Conservation (phyloP, 345 rosid genomes). For the Lumnitzera littorea region DNA sequence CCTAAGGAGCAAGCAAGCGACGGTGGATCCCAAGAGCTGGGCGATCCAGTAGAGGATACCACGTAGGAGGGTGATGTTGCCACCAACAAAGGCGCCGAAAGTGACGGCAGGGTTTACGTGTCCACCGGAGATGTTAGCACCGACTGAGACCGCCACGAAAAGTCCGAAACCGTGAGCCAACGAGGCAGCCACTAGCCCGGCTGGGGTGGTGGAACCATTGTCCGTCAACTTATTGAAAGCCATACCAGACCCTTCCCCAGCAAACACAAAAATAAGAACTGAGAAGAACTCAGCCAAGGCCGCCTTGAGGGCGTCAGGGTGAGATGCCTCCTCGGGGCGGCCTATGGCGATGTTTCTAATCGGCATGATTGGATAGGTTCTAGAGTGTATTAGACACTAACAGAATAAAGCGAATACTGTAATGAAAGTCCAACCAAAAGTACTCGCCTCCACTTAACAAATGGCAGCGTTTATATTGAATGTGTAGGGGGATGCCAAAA, state of each 20-base stretch:
- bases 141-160: constrained; percentile 71
- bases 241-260: constrained; percentile 93
- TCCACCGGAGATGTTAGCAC: constrained; percentile 87
- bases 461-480: constrained; percentile 23
- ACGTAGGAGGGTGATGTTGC: constrained; percentile 80
- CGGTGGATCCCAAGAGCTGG: constrained; percentile 81
- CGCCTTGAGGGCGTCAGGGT: constrained; percentile 63
- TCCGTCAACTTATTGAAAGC: constrained; percentile 81
- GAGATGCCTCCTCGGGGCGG: constrained; percentile 51
- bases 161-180: constrained; percentile 77
- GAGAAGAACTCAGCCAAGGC: constrained; percentile 91
- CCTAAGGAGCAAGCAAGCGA: constrained; percentile 73
- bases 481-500: constrained; percentile 1
- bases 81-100: constrained; percentile 81
- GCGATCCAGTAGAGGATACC: constrained; percentile 86
- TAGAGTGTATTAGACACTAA: neutral
- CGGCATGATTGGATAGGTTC: constrained; percentile 46
- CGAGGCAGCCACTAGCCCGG: constrained; percentile 74
- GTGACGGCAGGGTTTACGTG: constrained; percentile 94
- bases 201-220: constrained; percentile 57
- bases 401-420: neutral
- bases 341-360: constrained; percentile 81
- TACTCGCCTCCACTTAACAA: constrained; percentile 14
- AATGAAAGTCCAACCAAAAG: neutral
- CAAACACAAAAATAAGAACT: constrained; percentile 74